A percentile compares a stretch with the other conserved stretches of the same genome.
Evolutionary conservation across 768 basidiomycete genomes (phyloP).

Genomic region (Auriscalpium orientale): DNA sequence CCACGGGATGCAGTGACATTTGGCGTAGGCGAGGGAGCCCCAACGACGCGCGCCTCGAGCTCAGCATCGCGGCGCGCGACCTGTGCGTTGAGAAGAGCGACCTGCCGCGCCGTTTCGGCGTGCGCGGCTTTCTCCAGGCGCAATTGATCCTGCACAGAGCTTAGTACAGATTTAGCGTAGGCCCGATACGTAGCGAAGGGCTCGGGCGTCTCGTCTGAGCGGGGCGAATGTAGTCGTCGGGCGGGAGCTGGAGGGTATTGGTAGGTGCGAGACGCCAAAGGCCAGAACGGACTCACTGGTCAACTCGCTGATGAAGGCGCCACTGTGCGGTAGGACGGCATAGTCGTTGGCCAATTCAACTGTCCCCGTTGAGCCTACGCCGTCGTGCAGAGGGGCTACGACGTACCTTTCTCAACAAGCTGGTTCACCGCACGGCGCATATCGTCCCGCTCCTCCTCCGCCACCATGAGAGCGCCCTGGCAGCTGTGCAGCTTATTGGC

Average conservation of each 20-base stretch:
- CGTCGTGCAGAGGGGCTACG: not conserved
- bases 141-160: slow-evolving; percentile 34
- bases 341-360: slow-evolving; percentile 15
- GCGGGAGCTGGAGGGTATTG: not conserved
- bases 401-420: slow-evolving; percentile 55
- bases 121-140: slow-evolving; percentile 39
- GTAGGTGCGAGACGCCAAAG: not conserved
- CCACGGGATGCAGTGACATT: not conserved
- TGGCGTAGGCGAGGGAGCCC: not conserved
- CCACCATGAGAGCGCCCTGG: slow-evolving; percentile 19
- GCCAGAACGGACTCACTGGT: not conserved
- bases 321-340: slow-evolving; percentile 13
- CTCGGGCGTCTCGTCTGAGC: slow-evolving; percentile 2
- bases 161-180: slow-evolving; percentile 40
- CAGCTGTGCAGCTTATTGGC: slow-evolving; percentile 27
- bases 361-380: slow-evolving; percentile 2
- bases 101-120: slow-evolving; percentile 32
- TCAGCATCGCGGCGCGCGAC: slow-evolving; percentile 52
- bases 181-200: slow-evolving; percentile 24
- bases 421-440: slow-evolving; percentile 44
- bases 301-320: slow-evolving; percentile 1
- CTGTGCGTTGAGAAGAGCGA: slow-evolving; percentile 42
- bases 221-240: not conserved
- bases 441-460: slow-evolving; percentile 45
- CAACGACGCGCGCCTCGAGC: slow-evolving; percentile 31